Base-by-base conservation (phyloP, 2,329 filamentous ascomycete genomes). In the Cladosporium austrohemisphaericum region DNA sequence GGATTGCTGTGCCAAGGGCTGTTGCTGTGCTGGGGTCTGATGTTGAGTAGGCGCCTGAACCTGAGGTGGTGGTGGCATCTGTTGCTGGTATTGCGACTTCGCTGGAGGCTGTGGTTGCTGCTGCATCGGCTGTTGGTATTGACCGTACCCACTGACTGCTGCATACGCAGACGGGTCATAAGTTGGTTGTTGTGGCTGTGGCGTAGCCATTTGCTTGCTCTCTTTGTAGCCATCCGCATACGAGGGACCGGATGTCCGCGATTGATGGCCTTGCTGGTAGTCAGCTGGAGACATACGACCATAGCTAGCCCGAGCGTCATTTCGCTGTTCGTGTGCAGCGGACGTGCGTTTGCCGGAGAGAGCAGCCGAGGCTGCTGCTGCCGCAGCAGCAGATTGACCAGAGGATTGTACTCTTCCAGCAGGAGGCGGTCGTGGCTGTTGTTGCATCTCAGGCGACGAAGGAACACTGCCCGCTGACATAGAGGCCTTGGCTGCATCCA, bases 151-250 rank as follows among this genome's bases (percentile, higher is more conserved):
- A 41, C 64, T 65, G 26, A 73, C 70, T 43, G 69, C 68, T 52
- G 84, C 85, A 65, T 91, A 93, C 55, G 85, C 84, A 19, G 81
- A 81, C 22, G 88, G 88, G 64, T 93, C 88, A 65, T 93, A 93
- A 58, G 81, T 81, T 32, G 81, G 74, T 57, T 78, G 75, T 51
- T 70, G 66, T 18, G 74, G 71, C 40, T 69, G 71, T 50, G 35
- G 23, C 3, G 43, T 37, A 9, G 51, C 28, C 47, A 50, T 36
- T 29, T 49, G 46, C 41, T 61, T 59, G 51, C 59, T 58, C 41
- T 57, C 59, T 23, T 55, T 51, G 44, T 65, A 64, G 4, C 71
- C 59, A 65, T 69, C 63, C 41, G 58, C 57, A 55, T 66, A 59
- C 7, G 38, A 41, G 23, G 61, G 53, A 16, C 56, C 55, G 7